phyloP scores from a whole-genome alignment of 306 rosid species.

The Lotus japonicus region DNA sequence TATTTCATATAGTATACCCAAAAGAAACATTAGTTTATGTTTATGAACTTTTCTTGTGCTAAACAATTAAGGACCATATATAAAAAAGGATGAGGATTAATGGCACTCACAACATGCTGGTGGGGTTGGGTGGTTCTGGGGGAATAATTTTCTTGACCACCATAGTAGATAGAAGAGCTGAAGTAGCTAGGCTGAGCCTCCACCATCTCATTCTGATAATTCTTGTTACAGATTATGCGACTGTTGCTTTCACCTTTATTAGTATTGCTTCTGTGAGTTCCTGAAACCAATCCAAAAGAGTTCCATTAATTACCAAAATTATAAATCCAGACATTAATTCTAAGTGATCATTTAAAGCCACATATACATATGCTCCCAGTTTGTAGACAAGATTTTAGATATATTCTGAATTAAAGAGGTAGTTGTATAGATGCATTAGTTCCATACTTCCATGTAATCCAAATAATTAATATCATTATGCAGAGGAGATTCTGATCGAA shows the following conservation, averaged over 20 bases:
- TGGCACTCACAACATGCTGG: conserved; percentile 43
- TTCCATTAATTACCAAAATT: no score
- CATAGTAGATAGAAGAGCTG: conserved; percentile 79
- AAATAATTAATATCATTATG: background rate
- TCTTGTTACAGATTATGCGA: conserved; percentile 28
- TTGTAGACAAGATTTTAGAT: conserved; percentile 1
- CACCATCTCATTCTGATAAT: conserved; percentile 45
- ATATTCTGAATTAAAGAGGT: background rate
- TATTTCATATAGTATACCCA: no score
- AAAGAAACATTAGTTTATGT: no score
- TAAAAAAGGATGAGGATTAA: conserved; percentile 7
- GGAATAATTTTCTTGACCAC: conserved; percentile 84
- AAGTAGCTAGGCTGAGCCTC: conserved; percentile 59
- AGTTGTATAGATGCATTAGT: background rate
- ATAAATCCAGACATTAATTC: conserved; percentile 8
- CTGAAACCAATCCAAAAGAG: conserved; percentile 22
- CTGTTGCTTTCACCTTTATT: conserved; percentile 34
- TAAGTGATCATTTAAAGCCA: background rate
- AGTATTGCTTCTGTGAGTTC: background rate
- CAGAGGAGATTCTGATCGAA: background rate
- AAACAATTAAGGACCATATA: conserved; percentile 6
- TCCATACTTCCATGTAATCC: background rate
- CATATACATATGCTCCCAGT: background rate
- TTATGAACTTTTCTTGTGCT: no score
- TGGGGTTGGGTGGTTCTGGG: conserved; percentile 61